Evolutionary conservation across 495 filamentous ascomycete species (phyloP), one percentile per base, ranked within the genome.

Genomic region (Penicillium pulvis): DNA sequence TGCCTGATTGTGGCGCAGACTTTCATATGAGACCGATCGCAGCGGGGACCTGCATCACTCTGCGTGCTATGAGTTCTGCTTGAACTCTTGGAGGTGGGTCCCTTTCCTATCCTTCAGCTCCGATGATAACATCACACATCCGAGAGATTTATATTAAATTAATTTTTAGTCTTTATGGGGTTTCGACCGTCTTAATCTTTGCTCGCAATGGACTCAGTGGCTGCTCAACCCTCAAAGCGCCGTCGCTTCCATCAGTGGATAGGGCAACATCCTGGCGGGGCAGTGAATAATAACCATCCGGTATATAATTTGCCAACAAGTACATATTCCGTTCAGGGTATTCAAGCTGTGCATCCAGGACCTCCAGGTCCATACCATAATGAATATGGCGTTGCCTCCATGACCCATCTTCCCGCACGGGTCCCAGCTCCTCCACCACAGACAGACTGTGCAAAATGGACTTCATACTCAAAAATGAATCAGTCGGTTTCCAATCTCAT

Each of bases 401-500:
- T 60, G 26, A 30, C 35, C 33, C 58, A 46, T 24, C 30, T 50
- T 30, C 52, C 45, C 20, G 14, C 24, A 41, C 35, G 23, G 26
- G 12, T 51, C 17, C 19, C 51, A 26, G 16, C 39, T 41, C 39
- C 39, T 12, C 33, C 17, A 44, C 19, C 43, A 24, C 39, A 52
- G n/a, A 19, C 42, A 46, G 53, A 53, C 12, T 48, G 56, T 10
- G 19, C 57, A 20, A 63, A 60, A 58, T 66, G 60, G 60, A 61
- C 26, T 10, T 66, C 64, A 17, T 60, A 36, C 33, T 23, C 55
- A n/a, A 58, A 36, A 19, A 24, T 66, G 9, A 61, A 56, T 20
- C 54, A 56, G 12, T 61, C 64, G 8, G 55, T 67, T 9, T 58
- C 58, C 3, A 50, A 54, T 41, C 17, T 67, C 2, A 45, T 67